Evolutionary conservation across 441 rosid genomes (phyloP).

Genomic region (Erodium moschatum): DNA sequence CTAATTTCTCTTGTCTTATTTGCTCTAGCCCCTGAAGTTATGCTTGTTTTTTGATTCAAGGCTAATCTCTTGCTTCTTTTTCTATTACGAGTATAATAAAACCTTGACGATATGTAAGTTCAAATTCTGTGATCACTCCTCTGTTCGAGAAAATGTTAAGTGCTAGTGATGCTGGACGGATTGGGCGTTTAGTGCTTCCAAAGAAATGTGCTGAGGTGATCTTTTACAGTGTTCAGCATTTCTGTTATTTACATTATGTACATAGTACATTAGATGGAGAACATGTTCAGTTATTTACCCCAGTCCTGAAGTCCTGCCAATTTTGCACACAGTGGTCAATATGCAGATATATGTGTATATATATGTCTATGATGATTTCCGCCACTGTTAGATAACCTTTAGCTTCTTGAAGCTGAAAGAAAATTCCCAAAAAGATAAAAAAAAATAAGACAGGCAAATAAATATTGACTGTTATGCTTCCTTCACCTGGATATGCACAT

Average conservation of each 20-base stretch:
- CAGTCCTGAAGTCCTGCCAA: not conserved
- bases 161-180: slow-evolving; percentile 91
- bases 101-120: slow-evolving; percentile 65
- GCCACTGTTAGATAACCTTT: not conserved
- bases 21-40: not conserved
- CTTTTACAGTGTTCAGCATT: too few relatives aligned
- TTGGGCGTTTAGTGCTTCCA: slow-evolving; percentile 88
- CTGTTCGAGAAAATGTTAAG: slow-evolving; percentile 95
- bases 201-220: slow-evolving; percentile 89
- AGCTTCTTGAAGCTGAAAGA: not conserved
- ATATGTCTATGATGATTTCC: not conserved
- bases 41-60: too few relatives aligned
- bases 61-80: slow-evolving; percentile 8
- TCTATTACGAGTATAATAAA: too few relatives aligned
- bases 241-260: too few relatives aligned
- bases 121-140: slow-evolving; percentile 73
- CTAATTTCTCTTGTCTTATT: too few relatives aligned
- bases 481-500: too few relatives aligned
- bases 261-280: not conserved
- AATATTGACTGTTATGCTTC: not conserved
- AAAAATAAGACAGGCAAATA: not conserved
- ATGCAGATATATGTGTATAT: too few relatives aligned
- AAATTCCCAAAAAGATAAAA: not conserved
- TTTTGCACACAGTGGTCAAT: not conserved
- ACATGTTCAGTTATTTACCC: not conserved